Percentiles rank a stretch among this genome's conserved stretches.
Evolutionary conservation across 2,329 filamentous ascomycete genomes (phyloP).

Genomic region (Colletotrichum horii): DNA sequence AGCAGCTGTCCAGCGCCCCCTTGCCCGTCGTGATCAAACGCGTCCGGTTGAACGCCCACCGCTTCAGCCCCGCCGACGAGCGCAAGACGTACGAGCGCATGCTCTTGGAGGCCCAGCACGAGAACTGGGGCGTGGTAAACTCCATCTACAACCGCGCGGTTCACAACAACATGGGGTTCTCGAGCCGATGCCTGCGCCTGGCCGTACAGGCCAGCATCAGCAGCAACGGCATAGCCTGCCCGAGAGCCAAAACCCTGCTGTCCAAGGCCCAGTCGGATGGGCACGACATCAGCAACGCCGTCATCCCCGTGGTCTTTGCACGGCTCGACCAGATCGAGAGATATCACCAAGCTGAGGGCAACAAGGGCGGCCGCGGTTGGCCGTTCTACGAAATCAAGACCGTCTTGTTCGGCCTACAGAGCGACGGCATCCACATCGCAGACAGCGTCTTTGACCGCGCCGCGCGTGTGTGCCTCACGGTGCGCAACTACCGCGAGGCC

Average conservation of each 20-base stretch:
- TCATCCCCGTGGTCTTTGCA: conserved; percentile 43
- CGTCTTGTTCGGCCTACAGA: conserved; percentile 30
- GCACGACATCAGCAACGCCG: conserved; percentile 44
- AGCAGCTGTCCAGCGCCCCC: neutral
- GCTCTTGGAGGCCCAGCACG: conserved; percentile 40
- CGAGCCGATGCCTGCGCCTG: conserved; percentile 48
- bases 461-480: conserved; percentile 31
- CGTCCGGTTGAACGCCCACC: conserved; percentile 21
- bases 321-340: conserved; percentile 38
- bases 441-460: conserved; percentile 42
- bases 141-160: conserved; percentile 43
- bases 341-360: conserved; percentile 7
- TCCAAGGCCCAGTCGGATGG: conserved; percentile 42
- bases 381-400: conserved; percentile 9
- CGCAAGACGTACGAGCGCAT: conserved; percentile 42
- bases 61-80: conserved; percentile 28
- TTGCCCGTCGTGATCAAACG: conserved; percentile 17
- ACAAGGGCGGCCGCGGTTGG: neutral
- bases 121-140: conserved; percentile 36
- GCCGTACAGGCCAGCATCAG: conserved; percentile 50
- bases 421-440: conserved; percentile 34
- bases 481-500: conserved; percentile 33
- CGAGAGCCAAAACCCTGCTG: conserved; percentile 44
- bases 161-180: conserved; percentile 38
- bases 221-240: conserved; percentile 29